Base-by-base conservation (phyloP, 148 eudicot species). In the Salicornia ramosissima region DNA sequence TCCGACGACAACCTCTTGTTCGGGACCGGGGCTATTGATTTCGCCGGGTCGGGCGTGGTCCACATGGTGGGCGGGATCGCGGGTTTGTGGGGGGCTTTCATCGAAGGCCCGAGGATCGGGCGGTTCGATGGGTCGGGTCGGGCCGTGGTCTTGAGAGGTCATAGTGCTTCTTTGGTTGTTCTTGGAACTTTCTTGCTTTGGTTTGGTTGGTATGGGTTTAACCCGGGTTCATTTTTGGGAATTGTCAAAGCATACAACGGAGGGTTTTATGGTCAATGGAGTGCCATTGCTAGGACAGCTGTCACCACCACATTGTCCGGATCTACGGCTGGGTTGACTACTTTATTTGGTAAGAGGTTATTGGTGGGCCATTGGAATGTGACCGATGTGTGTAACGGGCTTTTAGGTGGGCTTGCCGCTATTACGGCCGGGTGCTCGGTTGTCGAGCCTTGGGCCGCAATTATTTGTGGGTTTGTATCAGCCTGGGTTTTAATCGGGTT, bases 391-490 rank as follows among this genome's bases (percentile, higher is more conserved):
- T 86, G 90, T 39, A 86, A 86, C 31, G 90, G 90, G 39, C 70
- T 86, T 15, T 61, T 86, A 63, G 90, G 90, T 5, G 90, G 86
- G 40, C 80, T 83, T 52, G 90, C 90, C 0, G 90, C 90, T 13
- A 81, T 83, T 50, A 83, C 90, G 15, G 79, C 85, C 2, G 90
- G 90, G 2, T 86, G 90, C 39, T 59, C 90, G 0, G 85, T 86
- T 40, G 90, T 83, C 19, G 90, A 86, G 53, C 87, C 87, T 5
- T 86, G 90, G 90, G 87, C 87, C 0, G 90, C 90, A 0, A 74
- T 86, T 12, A 49, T 83, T 0, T 86, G 90, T 49, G 87, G 90
- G 33, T 86, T 86, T 46, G 77, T 80, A 22, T 77, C 79, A 2
- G 63, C 86, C 0, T 83, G 80, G 80, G 86, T 83, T 28, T 33